A percentile compares a stretch with the other conserved stretches of the same genome.
Evolutionary conservation across 1,139 yeast genomes (phyloP).

Genomic region (Candida mesenterica): DNA sequence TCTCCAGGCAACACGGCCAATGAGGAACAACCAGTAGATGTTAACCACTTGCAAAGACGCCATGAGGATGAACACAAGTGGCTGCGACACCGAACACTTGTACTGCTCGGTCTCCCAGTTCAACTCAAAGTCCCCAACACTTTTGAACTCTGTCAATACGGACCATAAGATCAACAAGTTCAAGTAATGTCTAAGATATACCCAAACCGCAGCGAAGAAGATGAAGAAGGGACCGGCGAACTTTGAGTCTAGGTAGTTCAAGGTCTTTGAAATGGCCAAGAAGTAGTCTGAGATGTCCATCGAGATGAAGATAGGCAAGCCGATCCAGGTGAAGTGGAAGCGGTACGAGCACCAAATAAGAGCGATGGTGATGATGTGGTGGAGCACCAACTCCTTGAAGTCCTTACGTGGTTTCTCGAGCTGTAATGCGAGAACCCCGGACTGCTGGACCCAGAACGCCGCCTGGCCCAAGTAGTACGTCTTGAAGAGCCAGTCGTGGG

Average conservation of each 20-base stretch:
- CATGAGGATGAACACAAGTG: slow-evolving; percentile 76
- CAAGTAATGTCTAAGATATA: slow-evolving; percentile 83
- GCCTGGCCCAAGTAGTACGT: slow-evolving; percentile 88
- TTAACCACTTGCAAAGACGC: slow-evolving; percentile 83
- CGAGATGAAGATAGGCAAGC: slow-evolving; percentile 83
- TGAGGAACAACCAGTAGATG: slow-evolving; percentile 81
- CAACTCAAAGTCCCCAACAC: slow-evolving; percentile 78
- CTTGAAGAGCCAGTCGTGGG: slow-evolving; percentile 71
- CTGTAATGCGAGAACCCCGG: slow-evolving; percentile 74
- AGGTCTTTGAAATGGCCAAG: slow-evolving; percentile 76
- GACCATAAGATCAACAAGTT: slow-evolving; percentile 84
- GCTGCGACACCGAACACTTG: slow-evolving; percentile 93
- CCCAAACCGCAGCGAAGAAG: slow-evolving; percentile 73
- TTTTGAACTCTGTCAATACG: slow-evolving; percentile 77
- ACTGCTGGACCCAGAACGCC: slow-evolving; percentile 96
- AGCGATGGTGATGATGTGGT: slow-evolving; percentile 87
- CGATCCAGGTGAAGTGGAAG: slow-evolving; percentile 96
- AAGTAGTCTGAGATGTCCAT: slow-evolving; percentile 96
- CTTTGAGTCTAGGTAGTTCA: slow-evolving; percentile 75
- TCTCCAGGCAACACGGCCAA: slow-evolving; percentile 73
- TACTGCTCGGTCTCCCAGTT: slow-evolving; percentile 93
- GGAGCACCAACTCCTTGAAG: slow-evolving; percentile 84
- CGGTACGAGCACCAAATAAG: slow-evolving; percentile 88
- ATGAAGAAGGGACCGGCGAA: slow-evolving; percentile 64
- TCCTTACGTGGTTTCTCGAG: slow-evolving; percentile 95